phyloP scores from a whole-genome alignment of 371 early-diverging fungal genomes.

The Circinella minor region DNA sequence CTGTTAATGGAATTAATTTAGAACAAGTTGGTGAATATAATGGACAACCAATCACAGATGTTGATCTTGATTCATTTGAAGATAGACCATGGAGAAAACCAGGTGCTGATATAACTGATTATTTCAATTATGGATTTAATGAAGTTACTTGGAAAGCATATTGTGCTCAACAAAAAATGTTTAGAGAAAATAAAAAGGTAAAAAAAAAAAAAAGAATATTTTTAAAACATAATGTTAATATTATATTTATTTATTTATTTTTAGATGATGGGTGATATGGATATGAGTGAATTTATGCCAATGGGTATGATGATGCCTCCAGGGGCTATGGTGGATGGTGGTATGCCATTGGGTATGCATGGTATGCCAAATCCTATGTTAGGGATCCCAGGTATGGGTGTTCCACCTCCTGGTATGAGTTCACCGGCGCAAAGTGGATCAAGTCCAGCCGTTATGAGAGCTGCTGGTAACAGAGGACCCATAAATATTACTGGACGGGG shows the following conservation, averaged over 20 bases:
- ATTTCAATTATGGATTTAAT: conserved; percentile 99
- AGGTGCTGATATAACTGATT: conserved; percentile 95
- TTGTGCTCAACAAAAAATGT: conserved; percentile 85
- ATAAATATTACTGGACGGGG: conserved; percentile 1
- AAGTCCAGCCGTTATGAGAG: conserved; percentile 8
- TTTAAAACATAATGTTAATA: not conserved
- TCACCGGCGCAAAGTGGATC: conserved; percentile 14
- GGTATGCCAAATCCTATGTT: conserved; percentile 32
- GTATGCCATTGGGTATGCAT: conserved; percentile 27
- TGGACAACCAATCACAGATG: conserved; percentile 82
- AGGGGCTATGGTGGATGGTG: conserved; percentile 82
- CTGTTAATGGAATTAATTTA: conserved; percentile 67
- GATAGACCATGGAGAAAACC: conserved; percentile 98
- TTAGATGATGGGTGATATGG: conserved; percentile 49
- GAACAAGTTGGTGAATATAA: conserved; percentile 79
- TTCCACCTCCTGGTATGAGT: conserved; percentile 22
- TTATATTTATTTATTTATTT: not conserved
- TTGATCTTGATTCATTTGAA: conserved; percentile 87
- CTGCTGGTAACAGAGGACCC: conserved; percentile 5
- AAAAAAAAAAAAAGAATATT: not conserved
- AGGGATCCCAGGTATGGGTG: conserved; percentile 30
- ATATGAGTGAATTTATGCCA: conserved; percentile 47
- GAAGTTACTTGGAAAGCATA: conserved; percentile 95
- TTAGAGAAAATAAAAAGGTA: conserved; percentile 68
- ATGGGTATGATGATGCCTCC: conserved; percentile 77